A percentile compares a stretch with the other conserved stretches of the same genome.
Conservation (phyloP, 2,329 filamentous ascomycete genomes). For the Monilinia polystroma region DNA sequence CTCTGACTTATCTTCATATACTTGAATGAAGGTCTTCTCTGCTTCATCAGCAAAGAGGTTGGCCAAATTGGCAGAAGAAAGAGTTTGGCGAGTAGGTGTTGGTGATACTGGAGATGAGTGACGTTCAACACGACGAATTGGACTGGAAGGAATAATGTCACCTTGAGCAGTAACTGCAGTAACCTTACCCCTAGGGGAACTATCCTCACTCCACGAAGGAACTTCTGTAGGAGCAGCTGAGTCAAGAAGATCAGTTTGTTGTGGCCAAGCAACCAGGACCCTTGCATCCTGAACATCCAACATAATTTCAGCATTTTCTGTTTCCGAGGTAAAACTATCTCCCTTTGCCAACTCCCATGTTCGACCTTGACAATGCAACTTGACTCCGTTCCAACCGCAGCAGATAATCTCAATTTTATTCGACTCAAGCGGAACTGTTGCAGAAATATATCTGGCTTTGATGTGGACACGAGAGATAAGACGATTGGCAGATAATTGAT, state of each 20-base stretch:
- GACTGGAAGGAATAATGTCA: slow-evolving; percentile 57
- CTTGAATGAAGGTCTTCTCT: slow-evolving; percentile 55
- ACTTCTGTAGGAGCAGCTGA: slow-evolving; percentile 48
- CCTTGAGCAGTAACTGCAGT: slow-evolving; percentile 39
- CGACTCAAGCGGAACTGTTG: slow-evolving; percentile 63
- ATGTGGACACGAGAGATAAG: slow-evolving; percentile 93
- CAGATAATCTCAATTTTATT: slow-evolving; percentile 87
- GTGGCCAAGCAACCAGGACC: slow-evolving; percentile 86
- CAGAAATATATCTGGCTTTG: slow-evolving; percentile 77
- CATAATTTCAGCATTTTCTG: slow-evolving; percentile 86
- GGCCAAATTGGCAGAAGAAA: slow-evolving; percentile 29
- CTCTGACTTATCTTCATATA: slow-evolving; percentile 68
- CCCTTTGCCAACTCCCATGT: slow-evolving; percentile 85
- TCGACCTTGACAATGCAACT: slow-evolving; percentile 85
- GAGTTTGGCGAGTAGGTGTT: slow-evolving; percentile 46
- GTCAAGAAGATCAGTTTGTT: slow-evolving; percentile 50
- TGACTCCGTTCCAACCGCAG: slow-evolving; percentile 93
- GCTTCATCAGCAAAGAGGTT: slow-evolving; percentile 45
- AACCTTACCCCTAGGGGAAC: slow-evolving; percentile 52
- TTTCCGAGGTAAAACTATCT: slow-evolving; percentile 86
- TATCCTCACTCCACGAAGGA: slow-evolving; percentile 65
- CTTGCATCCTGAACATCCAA: slow-evolving; percentile 91
- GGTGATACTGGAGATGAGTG: slow-evolving; percentile 78
- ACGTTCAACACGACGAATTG: slow-evolving; percentile 54
- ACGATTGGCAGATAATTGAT: slow-evolving; percentile 88